phyloP scores from a whole-genome alignment of 352 stramenopile species.

The Phytophthora citrophthora region DNA sequence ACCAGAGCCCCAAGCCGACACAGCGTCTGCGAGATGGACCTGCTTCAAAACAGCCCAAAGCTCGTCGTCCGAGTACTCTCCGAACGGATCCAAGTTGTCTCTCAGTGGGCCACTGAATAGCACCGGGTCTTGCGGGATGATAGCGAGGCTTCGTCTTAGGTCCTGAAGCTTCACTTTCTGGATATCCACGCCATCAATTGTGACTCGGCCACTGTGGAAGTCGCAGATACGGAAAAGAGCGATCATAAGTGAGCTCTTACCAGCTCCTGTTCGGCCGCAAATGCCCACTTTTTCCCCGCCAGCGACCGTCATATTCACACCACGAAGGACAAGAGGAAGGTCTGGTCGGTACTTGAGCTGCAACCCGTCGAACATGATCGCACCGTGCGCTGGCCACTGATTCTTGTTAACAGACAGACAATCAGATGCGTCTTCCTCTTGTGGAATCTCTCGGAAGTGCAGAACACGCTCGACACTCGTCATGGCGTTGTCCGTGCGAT shows the following conservation, averaged over 20 bases:
- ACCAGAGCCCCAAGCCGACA: conserved; percentile 29
- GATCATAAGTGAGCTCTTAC: conserved; percentile 54
- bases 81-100: conserved; percentile 91
- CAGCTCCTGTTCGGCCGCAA: conserved; percentile 43
- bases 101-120: conserved; percentile 89
- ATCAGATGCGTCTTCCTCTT: conserved; percentile 25
- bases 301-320: conserved; percentile 34
- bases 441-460: conserved; percentile 30
- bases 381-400: conserved; percentile 35
- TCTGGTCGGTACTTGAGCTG: conserved; percentile 47
- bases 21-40: conserved; percentile 35
- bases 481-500: conserved; percentile 45
- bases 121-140: conserved; percentile 34
- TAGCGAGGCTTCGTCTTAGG: conserved; percentile 37
- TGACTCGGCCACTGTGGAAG: conserved; percentile 57
- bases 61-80: conserved; percentile 63
- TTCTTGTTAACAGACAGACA: neutral
- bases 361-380: conserved; percentile 37
- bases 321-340: conserved; percentile 43
- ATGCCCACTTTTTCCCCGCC: conserved; percentile 45
- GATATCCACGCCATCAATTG: conserved; percentile 87
- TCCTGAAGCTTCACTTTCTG: conserved; percentile 27
- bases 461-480: conserved; percentile 43
- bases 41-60: conserved; percentile 46
- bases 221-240: conserved; percentile 49